Evolutionary conservation across 345 rosid genomes (phyloP).

Genomic region (Eucalyptus sideroxylon): DNA sequence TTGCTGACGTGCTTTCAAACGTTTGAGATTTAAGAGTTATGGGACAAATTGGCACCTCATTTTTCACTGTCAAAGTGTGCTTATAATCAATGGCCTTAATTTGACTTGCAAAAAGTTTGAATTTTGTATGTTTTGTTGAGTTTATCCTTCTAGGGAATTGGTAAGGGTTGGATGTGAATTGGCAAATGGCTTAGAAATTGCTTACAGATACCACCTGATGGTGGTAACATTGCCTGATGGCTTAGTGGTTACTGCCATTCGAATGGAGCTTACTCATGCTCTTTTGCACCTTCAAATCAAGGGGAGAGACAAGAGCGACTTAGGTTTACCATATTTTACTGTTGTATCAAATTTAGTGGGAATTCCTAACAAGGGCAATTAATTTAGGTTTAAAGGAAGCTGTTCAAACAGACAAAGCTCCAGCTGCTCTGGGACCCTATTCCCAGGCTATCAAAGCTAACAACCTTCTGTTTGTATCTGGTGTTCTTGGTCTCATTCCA

Average conservation of each 20-base stretch:
- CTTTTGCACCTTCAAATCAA: background rate
- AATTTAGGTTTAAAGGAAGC: conserved; percentile 55
- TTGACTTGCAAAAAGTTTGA: background rate
- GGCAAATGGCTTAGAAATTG: background rate
- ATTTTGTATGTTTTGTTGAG: background rate
- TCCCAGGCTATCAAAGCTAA: conserved; percentile 84
- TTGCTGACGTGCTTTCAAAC: background rate
- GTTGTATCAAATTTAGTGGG: background rate
- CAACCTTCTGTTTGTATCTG: conserved; percentile 69
- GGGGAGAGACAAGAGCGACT: background rate
- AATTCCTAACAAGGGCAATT: background rate
- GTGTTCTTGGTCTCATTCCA: conserved; percentile 78
- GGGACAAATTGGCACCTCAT: background rate
- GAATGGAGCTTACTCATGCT: background rate
- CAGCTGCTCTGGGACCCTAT: conserved; percentile 91
- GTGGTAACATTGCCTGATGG: background rate
- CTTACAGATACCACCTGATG: background rate
- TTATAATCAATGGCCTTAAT: background rate
- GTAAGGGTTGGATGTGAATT: background rate
- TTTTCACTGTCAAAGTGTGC: background rate
- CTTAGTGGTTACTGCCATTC: background rate
- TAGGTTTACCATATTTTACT: background rate
- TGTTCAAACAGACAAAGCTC: conserved; percentile 75
- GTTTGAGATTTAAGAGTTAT: background rate
- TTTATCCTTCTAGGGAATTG: background rate